Conservation (phyloP, 352 stramenopile genomes). For the Blastocystis sp. region DNA sequence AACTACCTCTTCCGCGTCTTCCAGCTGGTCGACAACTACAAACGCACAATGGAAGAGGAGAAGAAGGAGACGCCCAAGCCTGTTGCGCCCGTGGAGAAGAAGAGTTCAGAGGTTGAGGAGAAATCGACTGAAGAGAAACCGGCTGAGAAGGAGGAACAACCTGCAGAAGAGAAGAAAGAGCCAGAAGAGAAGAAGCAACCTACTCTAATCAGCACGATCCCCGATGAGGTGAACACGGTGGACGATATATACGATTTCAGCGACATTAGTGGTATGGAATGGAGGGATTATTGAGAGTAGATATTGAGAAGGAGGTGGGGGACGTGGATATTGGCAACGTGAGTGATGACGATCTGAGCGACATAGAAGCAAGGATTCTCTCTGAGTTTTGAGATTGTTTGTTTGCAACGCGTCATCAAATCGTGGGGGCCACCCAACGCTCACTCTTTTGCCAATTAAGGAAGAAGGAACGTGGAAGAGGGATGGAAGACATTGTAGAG, state of each 20-base stretch:
- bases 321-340: conserved; percentile 44
- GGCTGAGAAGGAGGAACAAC: neutral
- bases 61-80: neutral
- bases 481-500: conserved; percentile 48
- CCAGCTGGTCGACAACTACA: conserved; percentile 29
- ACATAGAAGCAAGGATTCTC: conserved; percentile 57
- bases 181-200: neutral
- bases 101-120: neutral
- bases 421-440: neutral
- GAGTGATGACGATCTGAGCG: conserved; percentile 22
- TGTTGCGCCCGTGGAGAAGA: neutral
- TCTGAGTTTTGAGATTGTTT: conserved; percentile 46
- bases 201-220: neutral
- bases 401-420: neutral
- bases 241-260: conserved; percentile 66
- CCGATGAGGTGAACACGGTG: conserved; percentile 41
- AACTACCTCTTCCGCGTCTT: conserved; percentile 64
- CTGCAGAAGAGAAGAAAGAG: neutral
- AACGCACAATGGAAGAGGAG: neutral
- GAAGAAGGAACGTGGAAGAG: neutral
- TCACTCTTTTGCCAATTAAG: neutral
- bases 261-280: conserved; percentile 23
- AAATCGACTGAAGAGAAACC: neutral
- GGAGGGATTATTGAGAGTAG: neutral
- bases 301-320: conserved; percentile 60